Base-by-base conservation (phyloP, 2,329 filamentous ascomycete species). In the Tetracladium maxilliforme region DNA sequence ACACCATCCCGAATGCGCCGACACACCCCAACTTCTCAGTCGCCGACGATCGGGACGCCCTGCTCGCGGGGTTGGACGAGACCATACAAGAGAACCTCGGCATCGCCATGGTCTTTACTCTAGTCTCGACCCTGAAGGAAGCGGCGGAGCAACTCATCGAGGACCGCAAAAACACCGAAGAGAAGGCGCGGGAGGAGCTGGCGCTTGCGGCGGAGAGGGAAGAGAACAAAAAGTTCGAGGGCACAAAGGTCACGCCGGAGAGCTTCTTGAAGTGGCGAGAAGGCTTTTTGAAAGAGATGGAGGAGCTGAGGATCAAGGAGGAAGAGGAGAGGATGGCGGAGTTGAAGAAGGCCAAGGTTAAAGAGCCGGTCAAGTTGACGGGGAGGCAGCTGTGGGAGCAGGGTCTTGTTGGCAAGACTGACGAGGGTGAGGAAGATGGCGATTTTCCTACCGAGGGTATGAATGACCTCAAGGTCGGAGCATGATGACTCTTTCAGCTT, bases 151-250 rank as follows among this genome's bases (percentile, higher is more conserved):
- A 74, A 38, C 65, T 98, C 30, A 72, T 95, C 37, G 53, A 64
- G 10, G 72, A 83, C 33, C 73, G 90, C 22, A 70, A 73, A 42
- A 69, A 70, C 30, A 77, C 61, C 7, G 66, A 61, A 3, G 65
- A 64, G 6, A 64, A 70, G 41, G 61, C 42, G 21, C 54, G 58
- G 4, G 70, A 77, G 36, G 68, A 74, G 43, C 53, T 41, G 10
- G 29, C 55, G 10, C 48, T 61, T 6, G 69, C 59, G 8, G 69
- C 66, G 2, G 90, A 98, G 54, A 73, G 79, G 33, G 84, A 90
- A 49, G 90, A 98, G 59, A 98, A 98, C 49, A 72, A 77, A 41
- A 95, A 94, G 53, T 98, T 98, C 51, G 80, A 92, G 47, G 90
- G 90, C 30, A 82, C 82, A 18, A 64, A 72, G 16, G 90, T 98